Percentiles rank a stretch among this genome's conserved stretches.
phyloP scores from a whole-genome alignment of 2,329 filamentous ascomycete species.

The Endothia cerciana region DNA sequence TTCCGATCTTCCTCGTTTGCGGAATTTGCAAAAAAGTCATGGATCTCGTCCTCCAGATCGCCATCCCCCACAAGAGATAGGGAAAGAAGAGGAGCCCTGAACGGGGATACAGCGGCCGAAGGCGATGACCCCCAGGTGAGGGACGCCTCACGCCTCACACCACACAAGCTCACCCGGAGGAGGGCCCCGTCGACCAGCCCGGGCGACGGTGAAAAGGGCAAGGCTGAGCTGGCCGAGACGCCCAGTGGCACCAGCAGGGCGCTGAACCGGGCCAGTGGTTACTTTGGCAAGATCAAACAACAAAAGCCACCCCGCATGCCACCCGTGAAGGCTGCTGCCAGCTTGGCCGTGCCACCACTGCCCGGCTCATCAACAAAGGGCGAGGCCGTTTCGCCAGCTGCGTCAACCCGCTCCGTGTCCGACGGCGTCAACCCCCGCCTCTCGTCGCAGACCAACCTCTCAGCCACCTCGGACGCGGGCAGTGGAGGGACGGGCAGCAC shows the following conservation, averaged over 20 bases:
- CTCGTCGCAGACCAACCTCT: conserved; percentile 46
- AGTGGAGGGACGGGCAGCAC: conserved; percentile 27
- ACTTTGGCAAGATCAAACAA: conserved; percentile 58
- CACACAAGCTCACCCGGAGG: conserved; percentile 37
- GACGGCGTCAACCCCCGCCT: conserved; percentile 35
- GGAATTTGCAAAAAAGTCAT: conserved; percentile 55
- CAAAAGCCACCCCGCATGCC: conserved; percentile 44
- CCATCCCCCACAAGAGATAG: conserved; percentile 47
- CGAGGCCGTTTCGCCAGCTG: conserved; percentile 27
- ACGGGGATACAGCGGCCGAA: conserved; percentile 11
- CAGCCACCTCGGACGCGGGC: conserved; percentile 28
- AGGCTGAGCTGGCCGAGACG: conserved; percentile 42
- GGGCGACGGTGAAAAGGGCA: conserved; percentile 36
- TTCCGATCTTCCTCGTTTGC: conserved; percentile 47
- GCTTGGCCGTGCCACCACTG: conserved; percentile 24
- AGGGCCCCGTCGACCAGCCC: conserved; percentile 35
- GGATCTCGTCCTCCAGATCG: conserved; percentile 54
- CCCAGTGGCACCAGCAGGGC: conserved; percentile 43
- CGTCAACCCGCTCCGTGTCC: conserved; percentile 15
- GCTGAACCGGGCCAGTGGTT: conserved; percentile 50
- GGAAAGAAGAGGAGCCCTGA: conserved; percentile 31
- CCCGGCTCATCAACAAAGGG: conserved; percentile 24
- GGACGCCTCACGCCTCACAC: conserved; percentile 37
- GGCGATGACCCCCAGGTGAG: conserved; percentile 5
- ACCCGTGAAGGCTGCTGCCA: conserved; percentile 35